Base-by-base conservation (phyloP, 768 basidiomycete genomes). In the Coprinopsis marcescibilis region DNA sequence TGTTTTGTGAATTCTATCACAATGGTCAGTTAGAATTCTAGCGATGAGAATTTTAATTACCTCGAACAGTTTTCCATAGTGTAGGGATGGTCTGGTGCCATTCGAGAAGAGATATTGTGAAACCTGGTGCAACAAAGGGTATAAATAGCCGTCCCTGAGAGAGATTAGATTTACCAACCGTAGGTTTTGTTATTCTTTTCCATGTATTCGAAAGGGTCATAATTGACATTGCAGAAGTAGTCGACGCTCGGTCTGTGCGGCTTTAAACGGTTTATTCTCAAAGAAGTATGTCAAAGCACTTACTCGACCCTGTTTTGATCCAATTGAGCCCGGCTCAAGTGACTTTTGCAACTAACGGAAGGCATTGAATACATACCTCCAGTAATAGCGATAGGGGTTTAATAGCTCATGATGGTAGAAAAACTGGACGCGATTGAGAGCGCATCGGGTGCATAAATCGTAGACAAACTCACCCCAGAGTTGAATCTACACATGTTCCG, bases 401-500 rank as follows among this genome's bases (percentile, higher is more conserved):
- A 94, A 66, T 7, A 94, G 65, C 48, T 83, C 78, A 52, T 94
- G 91, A 34, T 76, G 72, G 68, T 79, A 94, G 68, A 95, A 94
- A 69, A 85, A 89, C 81, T 89, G 40, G 1, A 25, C 37, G 23
- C 19, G 17, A 21, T 25, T 38, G 45, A 23, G 21, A 34, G 27
- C 17, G 19, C 19, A 13, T 35, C 27, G 7, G n/a, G 39, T 25
- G 32, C 26, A 19, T 25, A 24, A 0, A 27, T 32, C 7, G 21
- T 33, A 25, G 41, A 38, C 29, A 8, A 4, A 68, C 81, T 53
- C 64, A 90, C 89, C 25, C 89, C 91, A 38, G 89, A 92, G 65
- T 94, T 91, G 66, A 83, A 97, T 10, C 94, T 80, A 65, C 94
- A 96, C 94, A 96, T 95, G 55, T 95, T 92, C 32, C 93, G 81